phyloP scores from a whole-genome alignment of 2,329 filamentous ascomycete species.

The Phyllosticta citribraziliensis region DNA sequence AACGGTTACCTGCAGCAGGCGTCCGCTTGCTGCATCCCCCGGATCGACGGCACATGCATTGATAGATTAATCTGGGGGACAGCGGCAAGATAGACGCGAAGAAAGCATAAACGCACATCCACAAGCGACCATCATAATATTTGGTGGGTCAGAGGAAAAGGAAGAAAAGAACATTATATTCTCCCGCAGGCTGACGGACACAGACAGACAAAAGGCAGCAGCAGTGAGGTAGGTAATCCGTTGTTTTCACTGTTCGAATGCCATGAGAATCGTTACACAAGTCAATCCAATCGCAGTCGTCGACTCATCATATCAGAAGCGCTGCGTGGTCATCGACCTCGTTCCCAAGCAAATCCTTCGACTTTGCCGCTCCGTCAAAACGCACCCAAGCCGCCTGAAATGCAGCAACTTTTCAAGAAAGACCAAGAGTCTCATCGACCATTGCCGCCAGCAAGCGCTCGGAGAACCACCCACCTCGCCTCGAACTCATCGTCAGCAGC shows the following conservation, averaged over 20 bases:
- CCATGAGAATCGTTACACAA: no score
- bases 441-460: neutral
- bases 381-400: neutral
- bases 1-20: neutral
- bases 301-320: no score
- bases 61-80: neutral
- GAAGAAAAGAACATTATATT: no score
- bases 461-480: neutral
- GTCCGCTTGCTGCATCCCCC: neutral
- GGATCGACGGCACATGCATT: neutral
- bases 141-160: no score
- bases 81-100: neutral
- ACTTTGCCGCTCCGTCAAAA: no score
- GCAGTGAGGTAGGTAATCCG: no score
- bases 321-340: neutral
- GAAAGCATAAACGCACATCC: neutral
- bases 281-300: no score
- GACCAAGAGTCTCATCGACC: neutral
- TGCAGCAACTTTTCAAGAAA: neutral
- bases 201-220: no score
- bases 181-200: no score
- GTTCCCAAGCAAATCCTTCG: no score
- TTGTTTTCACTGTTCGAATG: no score
- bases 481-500: neutral
- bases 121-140: no score